Evolutionary conservation across 2,329 filamentous ascomycete genomes (phyloP), one percentile per base, ranked within the genome.

Genomic region (Xylariaceae sp.): DNA sequence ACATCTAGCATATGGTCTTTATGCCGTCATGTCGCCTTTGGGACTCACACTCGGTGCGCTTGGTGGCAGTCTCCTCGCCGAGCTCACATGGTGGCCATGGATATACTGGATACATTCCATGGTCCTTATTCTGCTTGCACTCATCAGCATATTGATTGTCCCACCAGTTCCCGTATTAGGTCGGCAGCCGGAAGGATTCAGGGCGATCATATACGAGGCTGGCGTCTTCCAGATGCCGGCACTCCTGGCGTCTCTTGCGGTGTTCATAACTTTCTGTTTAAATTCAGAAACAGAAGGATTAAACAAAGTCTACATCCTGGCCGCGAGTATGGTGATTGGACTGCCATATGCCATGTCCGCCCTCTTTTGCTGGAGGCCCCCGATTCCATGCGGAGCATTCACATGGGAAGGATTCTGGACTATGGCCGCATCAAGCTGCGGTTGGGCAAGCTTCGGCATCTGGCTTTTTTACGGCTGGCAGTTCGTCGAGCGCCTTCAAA

Each of bases 191-290:
- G 51, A 52, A 30, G 17, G 52, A 3, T 17, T 39, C 15, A 65
- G 64, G 2, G 55, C 68, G 37, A 53, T 72, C 3, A 30, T 30
- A 30, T 58, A 62, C 0, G 69, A 72, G 9, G 69, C 80, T 3
- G 78, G 80, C 45, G 58, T 78, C 6, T 70, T 71, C 0, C 77
- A 77, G 0, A 74, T 73, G 0, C 37, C 73, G 0, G 66, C 73
- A 0, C 85, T 85, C 1, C 76, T 88, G 15, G 73, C 75, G 0
- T 80, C 79, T 0, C 73, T 89, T 23, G 75, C 87, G 0, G 74
- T 89, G 15, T 78, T 88, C 72, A 88, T 87, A 68, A 83, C 88
- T 65, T 82, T 85, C 0, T 88, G 84, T 83, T 88, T 86, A 60
- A 84, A 88, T 67, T 85, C 82, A 0, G 79, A 83, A 0, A 75